Evolutionary conservation across 495 filamentous ascomycete species (phyloP).

Genomic region (Penicillium verhagenii): DNA sequence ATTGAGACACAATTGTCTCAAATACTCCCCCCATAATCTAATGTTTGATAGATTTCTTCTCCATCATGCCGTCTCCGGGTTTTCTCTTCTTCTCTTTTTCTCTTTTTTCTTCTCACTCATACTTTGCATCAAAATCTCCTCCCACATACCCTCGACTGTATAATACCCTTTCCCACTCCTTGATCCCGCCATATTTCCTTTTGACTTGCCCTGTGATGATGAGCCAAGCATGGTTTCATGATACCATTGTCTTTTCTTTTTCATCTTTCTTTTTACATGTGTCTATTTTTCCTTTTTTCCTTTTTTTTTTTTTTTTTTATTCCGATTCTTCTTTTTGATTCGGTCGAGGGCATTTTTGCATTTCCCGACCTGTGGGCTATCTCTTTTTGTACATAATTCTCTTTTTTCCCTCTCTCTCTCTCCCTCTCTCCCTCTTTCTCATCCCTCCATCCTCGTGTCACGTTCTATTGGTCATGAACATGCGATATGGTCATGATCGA

Average conservation of each 20-base stretch:
- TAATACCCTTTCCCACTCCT: constrained; percentile 24
- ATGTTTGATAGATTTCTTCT: constrained; percentile 43
- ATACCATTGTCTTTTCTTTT: constrained; percentile 23
- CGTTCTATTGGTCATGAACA: constrained; percentile 13
- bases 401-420: constrained; percentile 12
- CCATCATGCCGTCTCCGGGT: constrained; percentile 35
- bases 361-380: constrained; percentile 10
- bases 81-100: constrained; percentile 14
- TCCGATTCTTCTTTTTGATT: constrained; percentile 11
- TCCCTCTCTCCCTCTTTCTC: too few relatives aligned
- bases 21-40: constrained; percentile 29
- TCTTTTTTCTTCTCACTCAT: constrained; percentile 8
- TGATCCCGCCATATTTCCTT: constrained; percentile 19
- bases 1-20: constrained; percentile 17
- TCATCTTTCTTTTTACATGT: constrained; percentile 5
- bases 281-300: constrained; percentile 6
- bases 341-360: constrained; percentile 23
- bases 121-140: constrained; percentile 10
- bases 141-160: constrained; percentile 27
- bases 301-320: constrained; percentile 9
- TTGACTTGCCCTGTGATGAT: constrained; percentile 22
- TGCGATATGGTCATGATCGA: constrained; percentile 13
- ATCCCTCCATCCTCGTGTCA: too few relatives aligned
- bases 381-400: constrained; percentile 33
- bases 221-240: constrained; percentile 33